Conservation (phyloP, 163 green algal genomes). For the Dunaliella salina region DNA sequence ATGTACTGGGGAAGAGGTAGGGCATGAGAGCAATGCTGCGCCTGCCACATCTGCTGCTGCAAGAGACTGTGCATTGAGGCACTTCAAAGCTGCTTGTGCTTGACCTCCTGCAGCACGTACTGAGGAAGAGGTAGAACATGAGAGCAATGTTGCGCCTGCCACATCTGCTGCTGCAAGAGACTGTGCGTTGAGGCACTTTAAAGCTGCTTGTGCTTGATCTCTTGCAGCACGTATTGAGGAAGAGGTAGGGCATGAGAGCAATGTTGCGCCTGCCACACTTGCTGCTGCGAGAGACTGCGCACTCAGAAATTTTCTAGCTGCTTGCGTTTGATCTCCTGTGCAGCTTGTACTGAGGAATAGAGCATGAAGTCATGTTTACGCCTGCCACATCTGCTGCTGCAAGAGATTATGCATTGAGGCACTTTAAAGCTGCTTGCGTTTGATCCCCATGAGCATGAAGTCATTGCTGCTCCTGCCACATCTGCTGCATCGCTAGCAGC, state of each 20-base stretch:
- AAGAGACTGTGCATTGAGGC: constrained; percentile 17
- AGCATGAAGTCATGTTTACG: too few relatives aligned
- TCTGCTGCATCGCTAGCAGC: constrained; percentile 28
- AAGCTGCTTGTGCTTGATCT: neutral
- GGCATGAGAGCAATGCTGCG: neutral
- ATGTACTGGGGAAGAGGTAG: neutral
- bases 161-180: too few relatives aligned
- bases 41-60: constrained; percentile 38
- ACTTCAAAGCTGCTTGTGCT: constrained; percentile 26
- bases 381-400: too few relatives aligned
- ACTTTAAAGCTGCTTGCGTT: neutral
- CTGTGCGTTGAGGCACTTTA: too few relatives aligned
- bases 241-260: too few relatives aligned
- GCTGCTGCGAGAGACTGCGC: constrained; percentile 25
- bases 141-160: too few relatives aligned
- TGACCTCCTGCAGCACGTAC: constrained; percentile 16
- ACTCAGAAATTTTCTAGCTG: constrained; percentile 28
- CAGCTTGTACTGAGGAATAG: too few relatives aligned
- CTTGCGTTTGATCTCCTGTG: constrained; percentile 25
- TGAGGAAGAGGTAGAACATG: neutral
- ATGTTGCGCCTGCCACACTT: constrained; percentile 24
- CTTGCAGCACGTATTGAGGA: too few relatives aligned
- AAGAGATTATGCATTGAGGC: too few relatives aligned
- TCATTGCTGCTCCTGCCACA: constrained; percentile 35
- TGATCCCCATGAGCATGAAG: too few relatives aligned